Evolutionary conservation across 805 yeast species (phyloP).

Genomic region (Yamadazyma ubonensis): DNA sequence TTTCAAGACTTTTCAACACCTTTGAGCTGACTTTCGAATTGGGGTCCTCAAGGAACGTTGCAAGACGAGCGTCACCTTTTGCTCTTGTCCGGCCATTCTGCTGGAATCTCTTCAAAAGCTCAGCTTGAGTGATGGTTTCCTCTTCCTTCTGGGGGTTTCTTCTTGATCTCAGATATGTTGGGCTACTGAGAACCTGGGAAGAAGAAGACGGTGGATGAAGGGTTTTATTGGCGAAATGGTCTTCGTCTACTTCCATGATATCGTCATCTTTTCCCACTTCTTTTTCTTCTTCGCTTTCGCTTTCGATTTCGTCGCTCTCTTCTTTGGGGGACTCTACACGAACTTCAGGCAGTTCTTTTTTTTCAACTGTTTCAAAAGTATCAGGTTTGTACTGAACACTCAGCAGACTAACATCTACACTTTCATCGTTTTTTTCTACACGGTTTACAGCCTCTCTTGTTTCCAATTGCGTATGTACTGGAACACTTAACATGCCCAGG

Average conservation of each 20-base stretch:
- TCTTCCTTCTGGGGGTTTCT: background rate
- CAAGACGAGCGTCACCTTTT: slow-evolving; percentile 1
- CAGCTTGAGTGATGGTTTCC: background rate
- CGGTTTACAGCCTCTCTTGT: slow-evolving; percentile 17
- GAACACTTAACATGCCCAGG: slow-evolving; percentile 42
- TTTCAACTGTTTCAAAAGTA: no score
- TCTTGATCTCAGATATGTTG: slow-evolving; percentile 2
- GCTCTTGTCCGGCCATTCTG: background rate
- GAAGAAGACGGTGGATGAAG: slow-evolving; percentile 10
- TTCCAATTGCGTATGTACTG: slow-evolving; percentile 30
- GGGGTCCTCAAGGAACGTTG: background rate
- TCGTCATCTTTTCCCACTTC: background rate
- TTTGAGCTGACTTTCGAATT: background rate
- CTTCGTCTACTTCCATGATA: slow-evolving; percentile 1
- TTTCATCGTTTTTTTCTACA: background rate
- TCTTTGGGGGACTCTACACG: no score
- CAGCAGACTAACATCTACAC: no score
- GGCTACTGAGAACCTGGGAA: slow-evolving; percentile 11
- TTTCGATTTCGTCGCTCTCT: no score
- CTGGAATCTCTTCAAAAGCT: background rate
- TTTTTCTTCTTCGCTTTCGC: slow-evolving; percentile 9
- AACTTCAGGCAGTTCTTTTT: no score
- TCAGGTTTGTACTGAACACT: no score
- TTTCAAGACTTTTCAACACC: slow-evolving; percentile 11
- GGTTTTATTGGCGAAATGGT: slow-evolving; percentile 9